These are phyloP conservation scores for Yamadazyma akitaensis DNA, from an alignment of 805 yeast genomes.

Conservation along the genomic window DNA sequence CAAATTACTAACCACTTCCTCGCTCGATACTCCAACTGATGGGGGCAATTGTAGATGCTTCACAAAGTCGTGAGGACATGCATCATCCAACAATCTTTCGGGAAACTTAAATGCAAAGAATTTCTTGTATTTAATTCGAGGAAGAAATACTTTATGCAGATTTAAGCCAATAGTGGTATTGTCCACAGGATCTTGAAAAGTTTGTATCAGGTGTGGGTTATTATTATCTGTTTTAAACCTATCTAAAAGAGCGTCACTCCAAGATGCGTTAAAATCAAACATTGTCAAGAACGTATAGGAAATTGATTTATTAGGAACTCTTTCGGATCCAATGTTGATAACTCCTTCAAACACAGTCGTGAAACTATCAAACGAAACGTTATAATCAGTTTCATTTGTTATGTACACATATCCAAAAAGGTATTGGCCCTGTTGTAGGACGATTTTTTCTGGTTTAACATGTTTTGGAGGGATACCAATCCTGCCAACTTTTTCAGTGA, in stretches of 20 bases:
- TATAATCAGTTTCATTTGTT: conserved; percentile 23
- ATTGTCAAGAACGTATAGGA: conserved; percentile 29
- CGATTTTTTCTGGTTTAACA: conserved; percentile 29
- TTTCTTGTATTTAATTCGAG: conserved; percentile 34
- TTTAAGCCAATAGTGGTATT: conserved; percentile 25
- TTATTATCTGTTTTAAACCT: conserved; percentile 29
- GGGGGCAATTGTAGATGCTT: conserved; percentile 39
- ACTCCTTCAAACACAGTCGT: conserved; percentile 37
- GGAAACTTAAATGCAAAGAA: conserved; percentile 41
- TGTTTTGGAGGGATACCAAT: conserved; percentile 29
- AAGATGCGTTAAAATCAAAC: conserved; percentile 42
- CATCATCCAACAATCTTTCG: conserved; percentile 31
- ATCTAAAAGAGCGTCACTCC: conserved; percentile 34
- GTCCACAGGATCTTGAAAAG: conserved; percentile 31
- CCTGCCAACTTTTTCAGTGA: conserved; percentile 34
- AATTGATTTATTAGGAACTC: conserved; percentile 9
- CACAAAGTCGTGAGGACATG: conserved; percentile 33
- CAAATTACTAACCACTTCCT: conserved; percentile 23
- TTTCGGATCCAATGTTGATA: conserved; percentile 22
- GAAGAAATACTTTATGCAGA: conserved; percentile 23
- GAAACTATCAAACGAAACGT: conserved; percentile 39
- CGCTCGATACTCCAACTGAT: conserved; percentile 31
- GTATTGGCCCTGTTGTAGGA: conserved; percentile 35
- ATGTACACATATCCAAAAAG: conserved; percentile 35
- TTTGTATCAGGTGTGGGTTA: conserved; percentile 23